A percentile compares a stretch with the other conserved stretches of the same genome.
phyloP scores from a whole-genome alignment of 768 basidiomycete species.

The Tricholoma matsutake region DNA sequence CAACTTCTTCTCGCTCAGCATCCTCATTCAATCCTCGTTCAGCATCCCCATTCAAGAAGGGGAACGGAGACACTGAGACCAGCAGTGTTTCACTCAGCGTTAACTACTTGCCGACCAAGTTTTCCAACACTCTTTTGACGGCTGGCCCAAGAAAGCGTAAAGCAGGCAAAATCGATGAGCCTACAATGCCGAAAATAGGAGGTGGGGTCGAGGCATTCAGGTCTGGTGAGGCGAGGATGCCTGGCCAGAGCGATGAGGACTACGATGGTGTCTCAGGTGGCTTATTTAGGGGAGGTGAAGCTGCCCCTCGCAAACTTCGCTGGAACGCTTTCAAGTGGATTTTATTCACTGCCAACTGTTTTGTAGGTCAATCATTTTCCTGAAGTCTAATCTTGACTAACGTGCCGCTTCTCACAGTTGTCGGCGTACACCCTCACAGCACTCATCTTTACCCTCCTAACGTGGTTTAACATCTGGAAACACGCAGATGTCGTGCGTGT shows the following conservation, averaged over 20 bases:
- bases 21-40: neutral
- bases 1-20: neutral
- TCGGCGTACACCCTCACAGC: conserved; percentile 57
- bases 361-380: too few species aligned
- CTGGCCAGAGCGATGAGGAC: conserved; percentile 49
- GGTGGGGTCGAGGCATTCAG: conserved; percentile 70
- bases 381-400: too few species aligned
- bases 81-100: conserved; percentile 43
- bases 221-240: conserved; percentile 51
- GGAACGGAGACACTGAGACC: conserved; percentile 3
- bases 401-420: conserved; percentile 28
- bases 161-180: conserved; percentile 24
- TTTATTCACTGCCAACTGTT: conserved; percentile 58
- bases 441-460: conserved; percentile 64
- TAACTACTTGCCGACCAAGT: conserved; percentile 74
- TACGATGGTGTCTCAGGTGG: conserved; percentile 44
- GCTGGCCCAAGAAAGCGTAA: conserved; percentile 39
- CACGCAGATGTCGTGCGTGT: conserved; percentile 70
- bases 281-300: conserved; percentile 40
- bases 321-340: conserved; percentile 87
- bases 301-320: conserved; percentile 41
- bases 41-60: conserved; percentile 9
- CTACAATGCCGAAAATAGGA: conserved; percentile 52
- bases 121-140: conserved; percentile 46
- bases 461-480: conserved; percentile 74